phyloP scores from a whole-genome alignment of 768 basidiomycete genomes.

The Russula brevipes region DNA sequence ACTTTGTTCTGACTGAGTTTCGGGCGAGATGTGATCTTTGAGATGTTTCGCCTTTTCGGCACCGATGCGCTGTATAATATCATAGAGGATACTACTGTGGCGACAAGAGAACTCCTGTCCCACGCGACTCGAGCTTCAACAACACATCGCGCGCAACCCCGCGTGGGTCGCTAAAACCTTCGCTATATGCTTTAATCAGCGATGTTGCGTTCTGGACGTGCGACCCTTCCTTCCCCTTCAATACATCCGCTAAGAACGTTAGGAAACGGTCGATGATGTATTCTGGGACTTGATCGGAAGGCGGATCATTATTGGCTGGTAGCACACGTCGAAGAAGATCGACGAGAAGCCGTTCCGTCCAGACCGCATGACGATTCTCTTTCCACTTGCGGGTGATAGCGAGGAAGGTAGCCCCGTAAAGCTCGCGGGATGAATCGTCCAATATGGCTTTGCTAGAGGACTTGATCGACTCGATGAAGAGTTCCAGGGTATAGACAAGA shows the following conservation, averaged over 20 bases:
- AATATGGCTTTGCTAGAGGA: not conserved
- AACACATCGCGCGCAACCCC: not conserved
- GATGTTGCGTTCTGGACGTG: not conserved
- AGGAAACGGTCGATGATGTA: slow-evolving; percentile 9
- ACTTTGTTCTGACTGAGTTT: too few relatives aligned
- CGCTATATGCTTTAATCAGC: not conserved
- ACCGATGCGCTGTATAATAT: too few relatives aligned
- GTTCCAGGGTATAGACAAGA: slow-evolving; percentile 13
- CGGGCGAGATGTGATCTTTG: too few relatives aligned
- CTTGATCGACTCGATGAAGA: slow-evolving; percentile 10
- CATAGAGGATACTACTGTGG: too few relatives aligned
- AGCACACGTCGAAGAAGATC: slow-evolving; percentile 30
- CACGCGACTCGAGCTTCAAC: not conserved
- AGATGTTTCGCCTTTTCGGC: too few relatives aligned
- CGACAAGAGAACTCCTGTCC: too few relatives aligned
- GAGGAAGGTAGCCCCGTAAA: slow-evolving; percentile 14
- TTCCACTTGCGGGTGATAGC: slow-evolving; percentile 13
- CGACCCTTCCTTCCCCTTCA: slow-evolving; percentile 4
- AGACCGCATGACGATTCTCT: not conserved
- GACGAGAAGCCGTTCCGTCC: slow-evolving; percentile 24
- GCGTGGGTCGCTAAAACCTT: not conserved
- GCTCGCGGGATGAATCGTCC: not conserved
- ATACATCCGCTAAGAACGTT: not conserved
- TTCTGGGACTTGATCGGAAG: not conserved
- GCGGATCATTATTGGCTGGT: slow-evolving; percentile 8